These are phyloP conservation scores for Thelonectria discophora DNA, from an alignment of 2,329 filamentous ascomycete species.

Conservation along the genomic window DNA sequence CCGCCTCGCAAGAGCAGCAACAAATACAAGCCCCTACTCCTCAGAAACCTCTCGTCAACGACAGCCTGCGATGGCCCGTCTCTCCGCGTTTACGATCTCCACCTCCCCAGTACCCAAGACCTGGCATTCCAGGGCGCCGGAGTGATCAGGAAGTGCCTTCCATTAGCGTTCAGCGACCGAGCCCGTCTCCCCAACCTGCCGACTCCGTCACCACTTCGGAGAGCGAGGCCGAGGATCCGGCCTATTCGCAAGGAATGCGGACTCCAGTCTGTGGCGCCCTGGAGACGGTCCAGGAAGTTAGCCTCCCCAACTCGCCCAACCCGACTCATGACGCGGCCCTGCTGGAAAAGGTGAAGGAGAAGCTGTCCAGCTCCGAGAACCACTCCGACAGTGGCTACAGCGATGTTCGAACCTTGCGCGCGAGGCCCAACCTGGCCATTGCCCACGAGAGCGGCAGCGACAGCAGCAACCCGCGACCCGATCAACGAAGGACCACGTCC, in stretches of 20 bases:
- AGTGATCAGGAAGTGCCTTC: constrained; percentile 60
- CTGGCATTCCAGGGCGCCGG: constrained; percentile 55
- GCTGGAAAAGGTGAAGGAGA: constrained; percentile 62
- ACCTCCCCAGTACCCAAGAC: constrained; percentile 65
- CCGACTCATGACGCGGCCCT: constrained; percentile 54
- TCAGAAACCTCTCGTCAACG: constrained; percentile 65
- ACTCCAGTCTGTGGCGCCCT: constrained; percentile 72
- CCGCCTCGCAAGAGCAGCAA: constrained; percentile 66
- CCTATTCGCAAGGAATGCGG: constrained; percentile 61
- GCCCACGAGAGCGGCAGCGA: constrained; percentile 72
- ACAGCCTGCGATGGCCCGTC: constrained; percentile 76
- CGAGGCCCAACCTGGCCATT: constrained; percentile 56
- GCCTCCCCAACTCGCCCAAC: constrained; percentile 76
- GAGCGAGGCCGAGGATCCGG: constrained; percentile 62
- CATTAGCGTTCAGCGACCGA: constrained; percentile 63
- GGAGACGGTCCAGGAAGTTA: constrained; percentile 92
- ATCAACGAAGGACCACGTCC: constrained; percentile 54
- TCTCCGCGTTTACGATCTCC: constrained; percentile 82
- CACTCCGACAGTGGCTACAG: constrained; percentile 53
- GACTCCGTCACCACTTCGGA: constrained; percentile 54
- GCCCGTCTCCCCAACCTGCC: constrained; percentile 56
- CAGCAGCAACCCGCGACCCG: constrained; percentile 61
- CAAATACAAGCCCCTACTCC: constrained; percentile 69
- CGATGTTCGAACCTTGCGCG: constrained; percentile 54
- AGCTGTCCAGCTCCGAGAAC: constrained; percentile 52